A percentile compares a stretch with the other conserved stretches of the same genome.
phyloP scores from a whole-genome alignment of 345 rosid species.

The Nephelium lappaceum region DNA sequence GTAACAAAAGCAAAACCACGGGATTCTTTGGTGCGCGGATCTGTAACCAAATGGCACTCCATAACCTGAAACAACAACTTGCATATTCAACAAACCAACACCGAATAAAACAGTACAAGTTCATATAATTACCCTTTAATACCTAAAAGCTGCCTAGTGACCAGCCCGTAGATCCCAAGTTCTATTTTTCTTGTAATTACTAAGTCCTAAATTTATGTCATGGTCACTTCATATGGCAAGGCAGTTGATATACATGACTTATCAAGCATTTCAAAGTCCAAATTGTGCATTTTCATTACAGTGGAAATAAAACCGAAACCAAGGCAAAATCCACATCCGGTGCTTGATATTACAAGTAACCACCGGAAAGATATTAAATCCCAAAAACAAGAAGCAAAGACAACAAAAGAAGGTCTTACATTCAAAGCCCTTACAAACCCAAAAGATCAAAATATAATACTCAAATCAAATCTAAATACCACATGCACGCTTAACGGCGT shows the following conservation, averaged over 20 bases:
- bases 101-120: background rate
- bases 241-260: background rate
- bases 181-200: background rate
- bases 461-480: background rate
- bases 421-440: background rate
- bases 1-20: slow-evolving; percentile 77
- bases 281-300: background rate
- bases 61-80: slow-evolving; percentile 46
- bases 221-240: background rate
- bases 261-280: too few species aligned
- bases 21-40: slow-evolving; percentile 63
- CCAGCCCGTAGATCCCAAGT: background rate
- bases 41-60: slow-evolving; percentile 59
- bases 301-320: background rate
- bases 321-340: background rate
- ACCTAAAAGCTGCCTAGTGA: background rate
- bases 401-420: background rate
- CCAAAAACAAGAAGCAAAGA: too few species aligned
- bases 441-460: background rate
- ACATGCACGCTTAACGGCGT: background rate
- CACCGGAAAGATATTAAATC: background rate
- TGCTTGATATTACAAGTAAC: background rate
- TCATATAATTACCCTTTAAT: background rate
- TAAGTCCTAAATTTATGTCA: background rate
- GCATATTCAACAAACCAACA: background rate